Conservation (phyloP, 176 grass and related monocot species). For the Cenchrus purpureus region DNA sequence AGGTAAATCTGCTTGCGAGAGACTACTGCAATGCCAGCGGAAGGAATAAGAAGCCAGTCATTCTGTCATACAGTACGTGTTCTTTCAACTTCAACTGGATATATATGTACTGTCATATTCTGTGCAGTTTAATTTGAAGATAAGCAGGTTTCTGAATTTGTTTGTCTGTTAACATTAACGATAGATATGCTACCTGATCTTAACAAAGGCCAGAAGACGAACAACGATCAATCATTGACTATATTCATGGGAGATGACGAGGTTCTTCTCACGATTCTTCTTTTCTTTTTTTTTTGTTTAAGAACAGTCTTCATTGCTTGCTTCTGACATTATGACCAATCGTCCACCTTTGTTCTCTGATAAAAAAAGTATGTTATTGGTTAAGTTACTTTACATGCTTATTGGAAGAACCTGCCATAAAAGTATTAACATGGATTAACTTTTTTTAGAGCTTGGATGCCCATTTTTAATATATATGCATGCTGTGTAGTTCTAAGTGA, state of each 20-base stretch:
- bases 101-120: neutral
- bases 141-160: neutral
- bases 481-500: too few species aligned
- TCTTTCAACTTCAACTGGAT: neutral
- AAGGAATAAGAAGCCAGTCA: conserved; percentile 50
- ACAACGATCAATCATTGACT: conserved; percentile 57
- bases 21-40: too few species aligned
- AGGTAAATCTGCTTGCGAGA: too few species aligned
- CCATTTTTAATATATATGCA: too few species aligned
- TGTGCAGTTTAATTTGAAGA: neutral
- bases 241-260: conserved; percentile 67
- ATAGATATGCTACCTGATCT: conserved; percentile 67
- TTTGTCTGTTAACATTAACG: conserved; percentile 5
- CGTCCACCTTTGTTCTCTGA: too few species aligned
- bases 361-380: too few species aligned
- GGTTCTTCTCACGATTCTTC: conserved; percentile 9
- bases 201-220: conserved; percentile 62
- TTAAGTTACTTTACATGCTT: too few species aligned
- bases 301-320: neutral
- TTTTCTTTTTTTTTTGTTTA: too few species aligned
- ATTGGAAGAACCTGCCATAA: too few species aligned
- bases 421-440: too few species aligned
- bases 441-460: too few species aligned
- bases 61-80: conserved; percentile 60
- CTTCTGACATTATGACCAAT: too few species aligned